phyloP scores from a whole-genome alignment of 495 filamentous ascomycete species.

The Podospora pseudoanserina region DNA sequence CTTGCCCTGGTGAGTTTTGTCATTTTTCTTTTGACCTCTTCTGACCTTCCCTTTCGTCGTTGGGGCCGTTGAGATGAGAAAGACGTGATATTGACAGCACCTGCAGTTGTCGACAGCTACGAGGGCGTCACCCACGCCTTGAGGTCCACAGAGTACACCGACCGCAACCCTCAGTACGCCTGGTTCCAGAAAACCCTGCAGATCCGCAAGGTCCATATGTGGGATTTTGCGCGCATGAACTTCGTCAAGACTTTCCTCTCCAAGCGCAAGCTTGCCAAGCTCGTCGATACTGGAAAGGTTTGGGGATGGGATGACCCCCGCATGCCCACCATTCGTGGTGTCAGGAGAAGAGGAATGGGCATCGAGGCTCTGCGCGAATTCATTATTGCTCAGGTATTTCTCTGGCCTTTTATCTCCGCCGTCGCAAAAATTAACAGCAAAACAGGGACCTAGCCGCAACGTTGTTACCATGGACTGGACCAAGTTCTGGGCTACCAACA shows the following conservation, averaged over 20 bases:
- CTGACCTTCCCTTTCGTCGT: constrained; percentile 55
- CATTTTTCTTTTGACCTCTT: not conserved
- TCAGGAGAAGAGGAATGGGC: constrained; percentile 85
- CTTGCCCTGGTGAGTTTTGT: not conserved
- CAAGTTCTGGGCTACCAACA: constrained; percentile 90
- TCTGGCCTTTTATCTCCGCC: too few species aligned
- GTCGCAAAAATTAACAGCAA: not conserved
- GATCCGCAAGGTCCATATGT: constrained; percentile 86
- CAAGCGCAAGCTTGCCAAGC: constrained; percentile 93
- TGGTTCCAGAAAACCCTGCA: constrained; percentile 89
- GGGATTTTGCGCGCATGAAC: constrained; percentile 97
- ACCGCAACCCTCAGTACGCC: constrained; percentile 94
- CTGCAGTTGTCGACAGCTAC: constrained; percentile 74
- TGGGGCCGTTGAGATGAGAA: too few species aligned
- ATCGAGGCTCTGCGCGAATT: constrained; percentile 85
- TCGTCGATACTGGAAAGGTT: constrained; percentile 80
- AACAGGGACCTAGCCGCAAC: not conserved
- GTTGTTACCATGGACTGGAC: constrained; percentile 76
- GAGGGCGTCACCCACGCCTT: constrained; percentile 95
- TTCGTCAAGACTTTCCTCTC: constrained; percentile 63
- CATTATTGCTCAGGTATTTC: constrained; percentile 88
- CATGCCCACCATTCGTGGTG: constrained; percentile 91
- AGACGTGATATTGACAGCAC: constrained; percentile 46
- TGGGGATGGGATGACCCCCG: constrained; percentile 94
- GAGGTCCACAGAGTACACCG: constrained; percentile 93